These are phyloP conservation scores for Neurospora sp. DNA, from an alignment of 495 filamentous ascomycete genomes.

Conservation along the genomic window DNA sequence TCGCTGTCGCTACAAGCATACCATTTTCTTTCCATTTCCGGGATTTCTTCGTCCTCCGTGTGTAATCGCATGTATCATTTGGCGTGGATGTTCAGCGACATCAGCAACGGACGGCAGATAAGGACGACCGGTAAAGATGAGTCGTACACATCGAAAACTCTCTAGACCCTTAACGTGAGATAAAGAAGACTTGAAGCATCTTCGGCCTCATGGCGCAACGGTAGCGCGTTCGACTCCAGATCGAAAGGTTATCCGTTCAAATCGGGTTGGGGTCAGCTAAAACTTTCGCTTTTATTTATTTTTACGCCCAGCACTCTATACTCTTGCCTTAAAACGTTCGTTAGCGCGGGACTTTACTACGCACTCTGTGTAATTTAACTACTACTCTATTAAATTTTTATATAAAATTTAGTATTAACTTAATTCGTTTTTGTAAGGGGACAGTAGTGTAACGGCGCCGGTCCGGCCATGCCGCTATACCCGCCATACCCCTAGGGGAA, in stretches of 20 bases:
- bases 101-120: neutral
- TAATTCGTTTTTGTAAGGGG: too few species aligned
- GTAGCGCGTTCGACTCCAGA: too few species aligned
- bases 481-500: too few species aligned
- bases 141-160: neutral
- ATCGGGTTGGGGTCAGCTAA: neutral
- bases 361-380: too few species aligned
- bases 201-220: neutral
- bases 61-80: neutral
- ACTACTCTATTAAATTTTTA: too few species aligned
- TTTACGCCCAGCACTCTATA: neutral
- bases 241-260: neutral
- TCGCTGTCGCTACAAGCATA: neutral
- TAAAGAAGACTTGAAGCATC: rapidly evolving
- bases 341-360: too few species aligned
- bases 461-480: too few species aligned
- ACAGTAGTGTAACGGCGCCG: too few species aligned
- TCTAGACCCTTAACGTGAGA: neutral
- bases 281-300: neutral
- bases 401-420: too few species aligned
- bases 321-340: too few species aligned
- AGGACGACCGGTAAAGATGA: neutral
- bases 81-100: neutral
- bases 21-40: neutral
- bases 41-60: neutral